phyloP scores from a whole-genome alignment of 352 stramenopile genomes.

The Globisporangium echinulatum region DNA sequence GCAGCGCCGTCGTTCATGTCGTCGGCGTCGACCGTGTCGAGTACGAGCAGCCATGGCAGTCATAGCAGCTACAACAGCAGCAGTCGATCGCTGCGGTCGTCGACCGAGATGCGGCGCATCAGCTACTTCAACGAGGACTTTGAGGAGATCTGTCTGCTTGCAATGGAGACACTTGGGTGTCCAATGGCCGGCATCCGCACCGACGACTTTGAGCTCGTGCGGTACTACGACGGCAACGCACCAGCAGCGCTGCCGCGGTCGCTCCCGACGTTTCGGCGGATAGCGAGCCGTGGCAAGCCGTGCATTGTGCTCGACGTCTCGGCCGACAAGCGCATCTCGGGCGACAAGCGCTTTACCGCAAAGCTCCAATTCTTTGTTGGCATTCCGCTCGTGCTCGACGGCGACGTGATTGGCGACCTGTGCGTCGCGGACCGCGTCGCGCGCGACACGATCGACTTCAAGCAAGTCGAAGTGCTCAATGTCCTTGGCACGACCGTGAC shows the following conservation, averaged over 20 bases:
- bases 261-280: constrained; percentile 79
- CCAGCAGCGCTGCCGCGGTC: constrained; percentile 56
- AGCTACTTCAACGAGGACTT: constrained; percentile 88
- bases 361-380: constrained; percentile 88
- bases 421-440: constrained; percentile 79
- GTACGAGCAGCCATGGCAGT: neutral
- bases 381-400: constrained; percentile 78
- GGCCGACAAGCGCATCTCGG: constrained; percentile 83
- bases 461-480: constrained; percentile 80
- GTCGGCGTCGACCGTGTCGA: neutral
- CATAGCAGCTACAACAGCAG: constrained; percentile 23
- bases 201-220: constrained; percentile 83
- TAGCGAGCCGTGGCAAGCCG: constrained; percentile 79
- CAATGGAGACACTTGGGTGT: constrained; percentile 82
- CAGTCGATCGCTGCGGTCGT: constrained; percentile 18
- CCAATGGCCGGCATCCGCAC: constrained; percentile 85
- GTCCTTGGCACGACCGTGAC: constrained; percentile 84
- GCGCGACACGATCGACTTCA: constrained; percentile 77
- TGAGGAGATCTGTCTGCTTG: constrained; percentile 83
- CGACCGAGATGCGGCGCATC: constrained; percentile 34
- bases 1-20: neutral
- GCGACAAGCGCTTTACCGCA: constrained; percentile 75
- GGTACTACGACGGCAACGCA: constrained; percentile 62
- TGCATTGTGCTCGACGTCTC: constrained; percentile 86
- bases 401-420: constrained; percentile 80